Percentiles rank a stretch among this genome's conserved stretches.
These are phyloP conservation scores for Sphagnum magellanicum DNA, from an alignment of 228 moss, liverwort and hornwort species.

Conservation along the genomic window DNA sequence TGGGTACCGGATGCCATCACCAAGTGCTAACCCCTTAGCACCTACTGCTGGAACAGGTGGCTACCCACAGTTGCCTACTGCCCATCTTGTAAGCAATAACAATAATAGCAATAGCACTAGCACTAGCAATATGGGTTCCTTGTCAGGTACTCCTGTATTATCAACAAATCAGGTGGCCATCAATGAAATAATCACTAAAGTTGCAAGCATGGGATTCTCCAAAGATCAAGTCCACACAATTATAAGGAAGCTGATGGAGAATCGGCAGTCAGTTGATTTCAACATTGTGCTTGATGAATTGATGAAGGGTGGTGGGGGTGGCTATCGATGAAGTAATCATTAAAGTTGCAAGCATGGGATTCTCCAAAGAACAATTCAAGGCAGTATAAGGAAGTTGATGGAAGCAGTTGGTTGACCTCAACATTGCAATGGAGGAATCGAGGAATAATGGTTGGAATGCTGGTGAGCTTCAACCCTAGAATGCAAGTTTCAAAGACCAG, in stretches of 20 bases:
- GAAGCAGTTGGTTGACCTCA: conserved; percentile 79
- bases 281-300: conserved; percentile 78
- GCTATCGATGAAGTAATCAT: conserved; percentile 83
- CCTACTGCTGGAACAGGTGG: conserved; percentile 43
- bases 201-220: conserved; percentile 72
- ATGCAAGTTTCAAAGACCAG: background rate
- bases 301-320: conserved; percentile 69
- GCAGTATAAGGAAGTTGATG: conserved; percentile 56
- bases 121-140: conserved; percentile 10
- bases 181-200: conserved; percentile 80
- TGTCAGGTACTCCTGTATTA: conserved; percentile 22
- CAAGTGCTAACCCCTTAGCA: conserved; percentile 37
- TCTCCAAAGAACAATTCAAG: conserved; percentile 65
- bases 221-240: conserved; percentile 68
- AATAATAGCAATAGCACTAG: conserved; percentile 22
- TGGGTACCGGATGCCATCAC: conserved; percentile 60
- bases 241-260: conserved; percentile 65
- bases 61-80: conserved; percentile 70
- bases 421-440: conserved; percentile 72
- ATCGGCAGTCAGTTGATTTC: conserved; percentile 73
- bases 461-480: conserved; percentile 15
- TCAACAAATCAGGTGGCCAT: conserved; percentile 61
- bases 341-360: conserved; percentile 75
- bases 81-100: conserved; percentile 54
- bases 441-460: conserved; percentile 69